Percentiles rank a stretch among this genome's conserved stretches.
Evolutionary conservation across 2,329 filamentous ascomycete genomes (phyloP).

Genomic region (Phialophora verrucosa): DNA sequence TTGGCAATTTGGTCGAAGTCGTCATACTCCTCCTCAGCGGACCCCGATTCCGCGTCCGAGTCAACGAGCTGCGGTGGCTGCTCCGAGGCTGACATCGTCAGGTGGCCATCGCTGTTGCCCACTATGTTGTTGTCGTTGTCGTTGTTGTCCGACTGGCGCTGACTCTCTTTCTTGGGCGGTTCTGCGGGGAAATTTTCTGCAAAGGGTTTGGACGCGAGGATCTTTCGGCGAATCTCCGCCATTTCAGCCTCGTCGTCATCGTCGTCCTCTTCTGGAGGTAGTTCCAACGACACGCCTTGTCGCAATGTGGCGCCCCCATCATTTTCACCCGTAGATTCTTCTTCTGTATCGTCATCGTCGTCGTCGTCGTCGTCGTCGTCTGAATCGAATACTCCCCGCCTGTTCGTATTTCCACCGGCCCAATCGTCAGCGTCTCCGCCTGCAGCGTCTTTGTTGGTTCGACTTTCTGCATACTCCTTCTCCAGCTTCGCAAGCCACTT

Average conservation of each 20-base stretch:
- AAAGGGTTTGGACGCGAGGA: slow-evolving; percentile 92
- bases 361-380: slow-evolving; percentile 44
- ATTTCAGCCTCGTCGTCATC: slow-evolving; percentile 86
- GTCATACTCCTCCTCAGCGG: slow-evolving; percentile 66
- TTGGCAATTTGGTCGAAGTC: slow-evolving; percentile 93
- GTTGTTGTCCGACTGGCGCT: slow-evolving; percentile 67
- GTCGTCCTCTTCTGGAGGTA: slow-evolving; percentile 78
- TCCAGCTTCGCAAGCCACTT: slow-evolving; percentile 91
- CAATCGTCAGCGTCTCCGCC: slow-evolving; percentile 69
- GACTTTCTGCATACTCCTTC: slow-evolving; percentile 81
- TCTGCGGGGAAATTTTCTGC: slow-evolving; percentile 56
- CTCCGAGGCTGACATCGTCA: slow-evolving; percentile 42
- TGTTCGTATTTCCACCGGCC: slow-evolving; percentile 89
- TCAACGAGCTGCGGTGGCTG: slow-evolving; percentile 53
- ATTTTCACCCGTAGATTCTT: slow-evolving; percentile 43
- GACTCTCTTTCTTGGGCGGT: slow-evolving; percentile 49
- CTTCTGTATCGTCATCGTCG: slow-evolving; percentile 51
- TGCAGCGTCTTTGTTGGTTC: slow-evolving; percentile 66
- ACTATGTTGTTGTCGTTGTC: slow-evolving; percentile 37
- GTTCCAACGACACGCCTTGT: slow-evolving; percentile 62
- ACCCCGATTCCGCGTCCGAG: slow-evolving; percentile 72
- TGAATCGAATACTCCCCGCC: slow-evolving; percentile 44
- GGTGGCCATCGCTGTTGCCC: slow-evolving; percentile 67
- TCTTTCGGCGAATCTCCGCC: slow-evolving; percentile 86
- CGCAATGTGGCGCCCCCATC: slow-evolving; percentile 57